Evolutionary conservation across 2,329 filamentous ascomycete species (phyloP), one percentile per base, ranked within the genome.

Genomic region (Biscogniauxia sp.): DNA sequence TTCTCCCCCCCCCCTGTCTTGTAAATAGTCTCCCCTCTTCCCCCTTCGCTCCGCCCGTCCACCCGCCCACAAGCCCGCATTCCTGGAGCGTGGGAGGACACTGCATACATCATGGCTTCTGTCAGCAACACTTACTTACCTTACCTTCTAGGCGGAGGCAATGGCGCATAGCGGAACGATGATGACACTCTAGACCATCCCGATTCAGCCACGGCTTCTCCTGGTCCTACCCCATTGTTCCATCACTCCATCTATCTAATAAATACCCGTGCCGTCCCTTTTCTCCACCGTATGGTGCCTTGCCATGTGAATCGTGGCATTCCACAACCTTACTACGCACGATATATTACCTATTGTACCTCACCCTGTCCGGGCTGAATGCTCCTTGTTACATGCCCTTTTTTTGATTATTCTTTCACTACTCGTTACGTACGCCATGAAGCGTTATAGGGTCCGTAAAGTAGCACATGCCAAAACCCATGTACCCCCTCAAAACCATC

Each of bases 191-290:
- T 61, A 66, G 69, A 67, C 64, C 69, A 62, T 67, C 61, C 64
- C 65, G 65, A 65, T 71, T 71, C 66, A 70, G 60, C 68, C 69
- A 68, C 65, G 61, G 66, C 62, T 63, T 68, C 65, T 67, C 66
- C 58, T 61, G 61, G 60, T 60, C 60, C 62, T 59, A 58, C 60
- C 62, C 60, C 63, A 61, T 65, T 63, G 51, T 58, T 64, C 64
- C 63, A 64, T 61, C 59, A 56, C 66, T 13, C 37, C 37, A 45
- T 45, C 37, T 45, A 45, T 45, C 37, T 45, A 45, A 45, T 45
- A 69, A 66, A 71, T 70, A 71, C 65, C 70, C 69, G 70, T 69
- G 68, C 69, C 69, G 70, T 65, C 61, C 63, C 64, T 66, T 53
- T 61, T 66, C 52, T 28, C 52, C 52, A 53, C 52, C 52, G 52